A percentile compares a stretch with the other conserved stretches of the same genome.
These are phyloP conservation scores for Malassezia slooffiae DNA, from an alignment of 1,284 basidiomycete species.

Conservation along the genomic window DNA sequence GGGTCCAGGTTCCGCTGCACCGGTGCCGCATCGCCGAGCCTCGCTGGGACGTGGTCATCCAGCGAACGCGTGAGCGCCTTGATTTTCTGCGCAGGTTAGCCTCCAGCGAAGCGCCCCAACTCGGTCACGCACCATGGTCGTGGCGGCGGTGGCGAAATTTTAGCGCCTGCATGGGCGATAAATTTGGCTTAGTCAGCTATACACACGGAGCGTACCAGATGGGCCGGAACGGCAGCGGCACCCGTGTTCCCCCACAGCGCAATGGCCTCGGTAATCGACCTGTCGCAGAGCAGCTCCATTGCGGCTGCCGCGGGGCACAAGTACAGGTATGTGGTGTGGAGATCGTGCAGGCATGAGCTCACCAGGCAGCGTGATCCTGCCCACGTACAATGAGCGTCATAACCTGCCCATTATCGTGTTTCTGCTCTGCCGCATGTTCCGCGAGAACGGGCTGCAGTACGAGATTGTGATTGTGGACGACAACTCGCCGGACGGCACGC, in stretches of 20 bases:
- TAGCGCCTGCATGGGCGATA: not conserved
- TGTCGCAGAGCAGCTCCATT: not conserved
- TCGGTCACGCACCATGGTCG: constrained; percentile 7
- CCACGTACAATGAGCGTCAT: constrained; percentile 84
- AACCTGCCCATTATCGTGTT: constrained; percentile 66
- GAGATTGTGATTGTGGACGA: constrained; percentile 85
- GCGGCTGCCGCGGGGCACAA: constrained; percentile 5
- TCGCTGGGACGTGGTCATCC: constrained; percentile 57
- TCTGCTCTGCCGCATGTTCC: constrained; percentile 24
- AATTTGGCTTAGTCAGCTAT: constrained; percentile 2
- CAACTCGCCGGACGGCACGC: constrained; percentile 79
- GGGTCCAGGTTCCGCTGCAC: constrained; percentile 85
- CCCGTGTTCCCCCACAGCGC: too few relatives aligned
- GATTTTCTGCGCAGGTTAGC: constrained; percentile 58
- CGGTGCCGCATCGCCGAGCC: constrained; percentile 66
- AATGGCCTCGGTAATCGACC: constrained; percentile 11
- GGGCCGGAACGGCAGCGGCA: too few relatives aligned
- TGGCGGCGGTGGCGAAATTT: not conserved
- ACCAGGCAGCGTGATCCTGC: constrained; percentile 59
- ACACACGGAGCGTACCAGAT: too few relatives aligned
- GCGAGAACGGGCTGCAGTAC: constrained; percentile 51
- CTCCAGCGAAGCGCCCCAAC: too few relatives aligned
- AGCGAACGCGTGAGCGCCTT: constrained; percentile 75
- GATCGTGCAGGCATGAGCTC: not conserved
- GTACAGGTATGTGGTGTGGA: constrained; percentile 3